Percentiles rank a stretch among this genome's conserved stretches.
Conservation (phyloP, 495 filamentous ascomycete genomes). For the Hapsidospora chrysogenum region DNA sequence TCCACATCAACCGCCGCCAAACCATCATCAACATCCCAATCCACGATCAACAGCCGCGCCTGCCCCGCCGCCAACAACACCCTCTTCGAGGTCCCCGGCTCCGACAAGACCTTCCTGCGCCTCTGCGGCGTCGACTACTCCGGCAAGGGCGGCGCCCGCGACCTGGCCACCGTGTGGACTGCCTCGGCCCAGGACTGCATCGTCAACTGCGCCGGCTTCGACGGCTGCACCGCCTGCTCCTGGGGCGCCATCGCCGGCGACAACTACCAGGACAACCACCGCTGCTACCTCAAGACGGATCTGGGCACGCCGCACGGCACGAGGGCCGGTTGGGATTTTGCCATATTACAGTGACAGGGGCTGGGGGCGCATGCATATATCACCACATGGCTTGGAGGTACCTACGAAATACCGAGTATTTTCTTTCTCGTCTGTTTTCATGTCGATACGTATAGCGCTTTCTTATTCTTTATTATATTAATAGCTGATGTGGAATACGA, state of each 20-base stretch:
- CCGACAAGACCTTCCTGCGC: constrained; percentile 22
- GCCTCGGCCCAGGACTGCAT: constrained; percentile 26
- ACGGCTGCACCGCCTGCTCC: constrained; percentile 21
- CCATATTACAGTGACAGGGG: too few relatives aligned
- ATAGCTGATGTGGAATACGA: too few relatives aligned
- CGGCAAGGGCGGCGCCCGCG: constrained; percentile 14
- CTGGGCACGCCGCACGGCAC: constrained; percentile 16
- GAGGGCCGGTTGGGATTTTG: constrained; percentile 23
- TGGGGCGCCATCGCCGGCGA: constrained; percentile 27
- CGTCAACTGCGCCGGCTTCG: constrained; percentile 20
- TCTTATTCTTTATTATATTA: too few relatives aligned
- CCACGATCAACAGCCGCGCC: constrained; percentile 10
- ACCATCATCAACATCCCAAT: constrained; percentile 6
- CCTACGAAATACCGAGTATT: too few relatives aligned
- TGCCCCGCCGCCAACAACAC: constrained; percentile 28
- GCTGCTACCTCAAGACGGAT: constrained; percentile 26
- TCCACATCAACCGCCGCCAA: constrained; percentile 4
- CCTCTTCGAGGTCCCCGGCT: constrained; percentile 21
- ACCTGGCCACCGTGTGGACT: constrained; percentile 19
- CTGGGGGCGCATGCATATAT: too few relatives aligned
- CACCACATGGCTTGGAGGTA: too few relatives aligned
- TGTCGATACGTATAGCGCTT: too few relatives aligned
- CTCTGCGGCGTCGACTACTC: constrained; percentile 28
- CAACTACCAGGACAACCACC: constrained; percentile 11
- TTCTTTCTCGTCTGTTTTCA: too few relatives aligned